These are phyloP conservation scores for Trichosporon asahii DNA, from an alignment of 1,284 basidiomycete genomes.

Conservation along the genomic window DNA sequence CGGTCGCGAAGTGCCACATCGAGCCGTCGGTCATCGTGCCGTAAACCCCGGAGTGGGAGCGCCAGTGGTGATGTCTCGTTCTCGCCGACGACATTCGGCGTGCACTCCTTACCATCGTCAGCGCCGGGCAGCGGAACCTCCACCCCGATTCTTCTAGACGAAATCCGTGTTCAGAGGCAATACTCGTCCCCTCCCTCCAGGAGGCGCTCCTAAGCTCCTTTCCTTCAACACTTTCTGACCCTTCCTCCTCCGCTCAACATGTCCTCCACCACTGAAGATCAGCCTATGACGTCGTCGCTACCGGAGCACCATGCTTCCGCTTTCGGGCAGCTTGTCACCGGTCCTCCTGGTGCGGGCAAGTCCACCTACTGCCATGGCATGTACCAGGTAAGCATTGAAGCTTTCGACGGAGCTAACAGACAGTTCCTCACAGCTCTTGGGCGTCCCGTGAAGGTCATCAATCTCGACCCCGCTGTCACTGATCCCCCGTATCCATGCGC, in stretches of 20 bases:
- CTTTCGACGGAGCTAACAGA: not conserved
- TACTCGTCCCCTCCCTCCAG: not conserved
- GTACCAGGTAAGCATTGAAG: constrained; percentile 61
- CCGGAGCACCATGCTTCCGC: constrained; percentile 33
- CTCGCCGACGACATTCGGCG: constrained; percentile 20
- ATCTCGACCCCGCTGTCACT: constrained; percentile 88
- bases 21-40: not conserved
- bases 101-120: constrained; percentile 6
- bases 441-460: constrained; percentile 83
- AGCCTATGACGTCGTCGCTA: constrained; percentile 7
- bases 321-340: constrained; percentile 65
- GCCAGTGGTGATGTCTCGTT: constrained; percentile 9
- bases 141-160: constrained; percentile 10
- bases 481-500: constrained; percentile 89
- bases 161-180: not conserved
- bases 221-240: not conserved
- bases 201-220: not conserved
- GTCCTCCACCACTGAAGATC: constrained; percentile 12
- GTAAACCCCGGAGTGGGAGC: constrained; percentile 19
- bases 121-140: not conserved
- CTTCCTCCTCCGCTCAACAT: not conserved
- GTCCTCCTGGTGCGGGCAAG: constrained; percentile 89
- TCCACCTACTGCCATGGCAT: constrained; percentile 92
- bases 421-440: constrained; percentile 77
- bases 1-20: constrained; percentile 19